A percentile compares a stretch with the other conserved stretches of the same genome.
phyloP scores from a whole-genome alignment of 768 basidiomycete genomes.

The Neoboletus subvelutipes region DNA sequence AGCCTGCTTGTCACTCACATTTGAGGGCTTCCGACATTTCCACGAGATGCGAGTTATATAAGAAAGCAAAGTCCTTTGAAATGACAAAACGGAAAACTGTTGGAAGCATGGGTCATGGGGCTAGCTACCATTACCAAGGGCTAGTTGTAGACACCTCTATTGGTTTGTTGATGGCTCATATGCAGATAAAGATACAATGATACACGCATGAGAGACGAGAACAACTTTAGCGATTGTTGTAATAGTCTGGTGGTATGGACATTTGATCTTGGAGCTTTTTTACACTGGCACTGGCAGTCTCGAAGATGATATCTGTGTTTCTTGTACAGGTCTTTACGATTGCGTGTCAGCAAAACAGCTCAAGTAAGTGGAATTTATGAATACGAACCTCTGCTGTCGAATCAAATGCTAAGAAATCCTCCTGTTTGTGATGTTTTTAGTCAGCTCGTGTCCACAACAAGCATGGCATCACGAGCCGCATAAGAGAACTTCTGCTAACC shows the following conservation, averaged over 20 bases:
- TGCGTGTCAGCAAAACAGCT: background rate
- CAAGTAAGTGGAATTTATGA: background rate
- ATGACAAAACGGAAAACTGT: background rate
- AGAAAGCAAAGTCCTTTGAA: too few species aligned
- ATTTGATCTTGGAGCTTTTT: slow-evolving; percentile 16
- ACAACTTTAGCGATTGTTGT: background rate
- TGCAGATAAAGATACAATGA: slow-evolving; percentile 4
- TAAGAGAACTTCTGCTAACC: slow-evolving; percentile 15
- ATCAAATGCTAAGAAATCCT: slow-evolving; percentile 8
- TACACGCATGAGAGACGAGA: background rate
- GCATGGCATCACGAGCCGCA: background rate
- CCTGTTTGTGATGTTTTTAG: slow-evolving; percentile 7
- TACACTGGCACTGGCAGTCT: slow-evolving; percentile 11
- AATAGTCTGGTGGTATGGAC: background rate
- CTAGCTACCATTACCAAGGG: background rate
- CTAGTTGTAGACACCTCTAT: background rate
- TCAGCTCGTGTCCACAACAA: slow-evolving; percentile 6
- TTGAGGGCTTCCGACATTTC: background rate
- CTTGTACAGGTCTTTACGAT: slow-evolving; percentile 10
- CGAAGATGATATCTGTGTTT: slow-evolving; percentile 22
- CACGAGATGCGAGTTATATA: background rate
- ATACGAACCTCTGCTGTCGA: slow-evolving; percentile 14
- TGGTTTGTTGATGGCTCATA: background rate
- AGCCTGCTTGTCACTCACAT: too few species aligned
- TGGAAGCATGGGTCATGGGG: background rate